Percentiles rank a stretch among this genome's conserved stretches.
Conservation (phyloP, 768 basidiomycete genomes). For the Tylopilus cervinicoccineus region DNA sequence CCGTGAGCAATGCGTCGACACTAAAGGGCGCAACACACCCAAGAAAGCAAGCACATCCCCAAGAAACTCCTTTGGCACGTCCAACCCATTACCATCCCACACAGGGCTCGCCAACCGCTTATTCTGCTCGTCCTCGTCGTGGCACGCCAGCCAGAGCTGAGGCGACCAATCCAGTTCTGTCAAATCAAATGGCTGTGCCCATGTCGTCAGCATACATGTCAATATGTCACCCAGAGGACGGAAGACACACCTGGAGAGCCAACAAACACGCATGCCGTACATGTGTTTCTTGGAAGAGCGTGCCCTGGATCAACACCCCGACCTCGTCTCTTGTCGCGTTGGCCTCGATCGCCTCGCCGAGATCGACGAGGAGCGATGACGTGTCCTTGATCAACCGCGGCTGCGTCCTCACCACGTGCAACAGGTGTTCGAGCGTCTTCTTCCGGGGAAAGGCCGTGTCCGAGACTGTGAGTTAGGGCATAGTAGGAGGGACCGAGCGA, state of each 20-base stretch:
- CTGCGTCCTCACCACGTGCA: conserved; percentile 71
- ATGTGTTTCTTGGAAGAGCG: conserved; percentile 80
- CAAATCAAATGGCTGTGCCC: conserved; percentile 80
- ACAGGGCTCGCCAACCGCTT: conserved; percentile 71
- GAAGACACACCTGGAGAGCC: conserved; percentile 65
- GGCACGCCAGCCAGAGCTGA: conserved; percentile 81
- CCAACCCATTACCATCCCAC: conserved; percentile 96
- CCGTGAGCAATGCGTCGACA: background rate
- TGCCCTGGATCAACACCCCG: conserved; percentile 62
- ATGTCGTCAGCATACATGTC: no score
- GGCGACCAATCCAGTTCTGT: conserved; percentile 94
- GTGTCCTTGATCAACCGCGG: conserved; percentile 82
- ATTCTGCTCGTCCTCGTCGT: conserved; percentile 90
- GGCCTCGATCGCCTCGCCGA: conserved; percentile 74
- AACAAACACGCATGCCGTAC: conserved; percentile 89
- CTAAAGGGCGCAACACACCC: conserved; percentile 48
- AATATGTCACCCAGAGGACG: no score
- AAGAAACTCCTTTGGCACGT: conserved; percentile 66
- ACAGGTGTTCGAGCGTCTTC: conserved; percentile 60
- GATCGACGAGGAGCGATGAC: conserved; percentile 71
- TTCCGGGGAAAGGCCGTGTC: conserved; percentile 71
- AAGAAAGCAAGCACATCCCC: conserved; percentile 58
- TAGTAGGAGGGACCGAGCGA: background rate
- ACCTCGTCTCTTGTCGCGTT: conserved; percentile 64
- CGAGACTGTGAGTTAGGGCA: conserved; percentile 65